These are phyloP conservation scores for Aristolochia californica DNA, from an alignment of 164 flowering plant species.

Conservation along the genomic window DNA sequence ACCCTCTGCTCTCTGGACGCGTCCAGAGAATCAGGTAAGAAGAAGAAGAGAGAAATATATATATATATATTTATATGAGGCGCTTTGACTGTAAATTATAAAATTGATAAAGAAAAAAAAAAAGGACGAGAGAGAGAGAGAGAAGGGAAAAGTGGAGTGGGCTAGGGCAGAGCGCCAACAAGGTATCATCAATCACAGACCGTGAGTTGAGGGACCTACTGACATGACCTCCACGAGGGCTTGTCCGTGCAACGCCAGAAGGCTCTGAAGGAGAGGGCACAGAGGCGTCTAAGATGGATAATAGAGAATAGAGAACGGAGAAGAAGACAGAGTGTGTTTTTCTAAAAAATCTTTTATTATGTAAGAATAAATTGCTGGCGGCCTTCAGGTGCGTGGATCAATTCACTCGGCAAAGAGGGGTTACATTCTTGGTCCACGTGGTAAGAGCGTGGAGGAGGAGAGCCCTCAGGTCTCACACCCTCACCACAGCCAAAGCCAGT, in stretches of 20 bases:
- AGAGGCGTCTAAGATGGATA: background rate
- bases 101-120: too few species aligned
- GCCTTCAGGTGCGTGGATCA: background rate
- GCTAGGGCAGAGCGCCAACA: slow-evolving; percentile 1
- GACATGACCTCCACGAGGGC: background rate
- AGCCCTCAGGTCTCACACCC: too few species aligned
- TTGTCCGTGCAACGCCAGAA: background rate
- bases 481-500: background rate
- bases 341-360: too few species aligned
- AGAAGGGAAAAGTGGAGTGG: background rate
- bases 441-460: background rate
- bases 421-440: background rate
- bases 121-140: background rate
- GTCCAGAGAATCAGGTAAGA: background rate
- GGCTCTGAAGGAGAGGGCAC: background rate
- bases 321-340: background rate
- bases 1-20: background rate
- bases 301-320: background rate
- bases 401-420: background rate
- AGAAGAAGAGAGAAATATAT: background rate
- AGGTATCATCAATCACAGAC: background rate
- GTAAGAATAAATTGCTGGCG: background rate
- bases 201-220: background rate
- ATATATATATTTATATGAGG: background rate
- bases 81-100: background rate